phyloP scores from a whole-genome alignment of 2,329 filamentous ascomycete species.

The Alternaria triticimaculans region DNA sequence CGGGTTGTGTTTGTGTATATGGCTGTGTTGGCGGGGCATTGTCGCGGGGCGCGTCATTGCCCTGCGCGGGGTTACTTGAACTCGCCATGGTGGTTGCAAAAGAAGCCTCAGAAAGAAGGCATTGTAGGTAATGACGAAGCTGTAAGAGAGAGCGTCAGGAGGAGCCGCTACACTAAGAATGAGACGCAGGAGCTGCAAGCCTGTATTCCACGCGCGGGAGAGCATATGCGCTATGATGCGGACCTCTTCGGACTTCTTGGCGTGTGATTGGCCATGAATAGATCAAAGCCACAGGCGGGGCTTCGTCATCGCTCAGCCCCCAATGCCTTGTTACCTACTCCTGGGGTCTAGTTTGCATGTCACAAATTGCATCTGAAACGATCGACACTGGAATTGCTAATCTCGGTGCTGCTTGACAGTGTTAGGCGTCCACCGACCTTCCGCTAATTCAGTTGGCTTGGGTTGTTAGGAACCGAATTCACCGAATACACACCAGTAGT shows the following conservation, averaged over 20 bases:
- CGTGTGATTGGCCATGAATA: conserved; percentile 11
- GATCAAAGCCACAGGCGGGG: conserved; percentile 8
- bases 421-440: neutral
- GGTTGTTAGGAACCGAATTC: neutral
- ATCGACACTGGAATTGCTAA: neutral
- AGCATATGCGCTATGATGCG: conserved; percentile 15
- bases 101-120: neutral
- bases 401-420: neutral
- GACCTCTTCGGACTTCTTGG: conserved; percentile 9
- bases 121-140: conserved; percentile 1
- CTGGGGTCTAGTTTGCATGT: neutral
- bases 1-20: conserved; percentile 14
- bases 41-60: conserved; percentile 22
- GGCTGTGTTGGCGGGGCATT: conserved; percentile 28
- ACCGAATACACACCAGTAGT: neutral
- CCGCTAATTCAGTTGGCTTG: neutral
- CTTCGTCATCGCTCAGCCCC: conserved; percentile 18
- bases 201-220: conserved; percentile 5
- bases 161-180: neutral
- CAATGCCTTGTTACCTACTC: conserved; percentile 7
- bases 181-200: conserved; percentile 4
- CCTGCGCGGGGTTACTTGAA: conserved; percentile 24
- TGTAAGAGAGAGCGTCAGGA: neutral
- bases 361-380: neutral
- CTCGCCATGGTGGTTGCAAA: conserved; percentile 23